Conservation (phyloP, 2,329 filamentous ascomycete species). For the Diaporthe sp. region DNA sequence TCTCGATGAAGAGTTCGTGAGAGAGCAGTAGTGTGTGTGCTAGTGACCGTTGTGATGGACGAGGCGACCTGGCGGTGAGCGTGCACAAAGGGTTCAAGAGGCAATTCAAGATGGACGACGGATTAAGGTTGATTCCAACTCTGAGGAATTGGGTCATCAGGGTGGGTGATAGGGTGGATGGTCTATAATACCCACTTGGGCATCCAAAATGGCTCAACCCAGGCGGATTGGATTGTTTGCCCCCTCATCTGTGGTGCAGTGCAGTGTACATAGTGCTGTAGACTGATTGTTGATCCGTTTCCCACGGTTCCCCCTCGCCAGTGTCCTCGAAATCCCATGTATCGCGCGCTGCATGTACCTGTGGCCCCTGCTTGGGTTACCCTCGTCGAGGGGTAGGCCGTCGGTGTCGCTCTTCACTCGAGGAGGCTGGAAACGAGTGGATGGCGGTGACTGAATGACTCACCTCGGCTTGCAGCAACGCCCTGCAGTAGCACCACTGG, state of each 20-base stretch:
- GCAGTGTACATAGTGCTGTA: constrained; percentile 16
- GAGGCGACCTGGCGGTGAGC: constrained; percentile 37
- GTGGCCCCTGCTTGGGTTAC: constrained; percentile 33
- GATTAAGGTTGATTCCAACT: constrained; percentile 36
- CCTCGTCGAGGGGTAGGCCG: constrained; percentile 38
- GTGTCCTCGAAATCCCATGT: constrained; percentile 27
- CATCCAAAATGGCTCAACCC: constrained; percentile 40
- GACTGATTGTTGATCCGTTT: constrained; percentile 12
- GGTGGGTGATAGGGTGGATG: constrained; percentile 34
- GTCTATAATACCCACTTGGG: constrained; percentile 42
- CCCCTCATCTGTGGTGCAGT: constrained; percentile 8
- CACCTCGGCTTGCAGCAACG: constrained; percentile 41
- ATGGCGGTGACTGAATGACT: constrained; percentile 43
- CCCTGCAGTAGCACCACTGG: constrained; percentile 41
- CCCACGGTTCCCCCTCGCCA: constrained; percentile 6
- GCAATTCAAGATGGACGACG: constrained; percentile 33
- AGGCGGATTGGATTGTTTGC: constrained; percentile 35
- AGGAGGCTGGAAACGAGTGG: constrained; percentile 43
- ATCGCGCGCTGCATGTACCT: constrained; percentile 25
- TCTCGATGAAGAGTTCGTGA: constrained; percentile 40
- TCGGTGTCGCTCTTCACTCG: constrained; percentile 43
- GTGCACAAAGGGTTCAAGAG: constrained; percentile 27
- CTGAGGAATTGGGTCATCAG: constrained; percentile 20
- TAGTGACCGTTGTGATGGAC: constrained; percentile 26
- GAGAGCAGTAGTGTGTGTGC: constrained; percentile 34